Evolutionary conservation across 73 alveolate species (phyloP).

Genomic region (Tetrahymena elliotti): DNA sequence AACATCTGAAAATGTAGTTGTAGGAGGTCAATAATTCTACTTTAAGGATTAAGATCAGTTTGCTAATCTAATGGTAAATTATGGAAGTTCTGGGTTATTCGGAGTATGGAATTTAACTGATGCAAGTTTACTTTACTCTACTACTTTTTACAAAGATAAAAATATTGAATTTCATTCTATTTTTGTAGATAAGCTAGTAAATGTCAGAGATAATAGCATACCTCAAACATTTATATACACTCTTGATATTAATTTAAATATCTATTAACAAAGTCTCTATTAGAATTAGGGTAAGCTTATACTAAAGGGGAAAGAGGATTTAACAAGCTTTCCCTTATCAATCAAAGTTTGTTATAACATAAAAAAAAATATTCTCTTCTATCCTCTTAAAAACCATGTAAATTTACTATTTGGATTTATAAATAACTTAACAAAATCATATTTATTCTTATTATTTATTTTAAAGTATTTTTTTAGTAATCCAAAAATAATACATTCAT

Average conservation of each 20-base stretch:
- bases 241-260: background rate
- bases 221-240: background rate
- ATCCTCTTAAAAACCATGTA: background rate
- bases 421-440: too few relatives aligned
- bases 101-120: background rate
- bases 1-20: background rate
- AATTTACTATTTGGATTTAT: background rate
- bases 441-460: too few relatives aligned
- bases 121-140: background rate
- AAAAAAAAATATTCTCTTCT: background rate
- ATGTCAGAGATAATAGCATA: background rate
- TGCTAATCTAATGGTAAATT: background rate
- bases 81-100: background rate
- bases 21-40: background rate
- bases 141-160: background rate
- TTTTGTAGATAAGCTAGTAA: background rate
- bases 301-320: background rate
- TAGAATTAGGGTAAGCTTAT: background rate
- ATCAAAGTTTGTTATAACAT: background rate
- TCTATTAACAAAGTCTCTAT: background rate
- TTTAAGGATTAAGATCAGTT: background rate
- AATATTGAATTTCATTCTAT: background rate
- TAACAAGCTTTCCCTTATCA: background rate
- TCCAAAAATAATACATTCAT: too few relatives aligned
- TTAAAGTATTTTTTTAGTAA: too few relatives aligned